phyloP scores from a whole-genome alignment of 805 yeast species.

The Saturnispora halmiae region DNA sequence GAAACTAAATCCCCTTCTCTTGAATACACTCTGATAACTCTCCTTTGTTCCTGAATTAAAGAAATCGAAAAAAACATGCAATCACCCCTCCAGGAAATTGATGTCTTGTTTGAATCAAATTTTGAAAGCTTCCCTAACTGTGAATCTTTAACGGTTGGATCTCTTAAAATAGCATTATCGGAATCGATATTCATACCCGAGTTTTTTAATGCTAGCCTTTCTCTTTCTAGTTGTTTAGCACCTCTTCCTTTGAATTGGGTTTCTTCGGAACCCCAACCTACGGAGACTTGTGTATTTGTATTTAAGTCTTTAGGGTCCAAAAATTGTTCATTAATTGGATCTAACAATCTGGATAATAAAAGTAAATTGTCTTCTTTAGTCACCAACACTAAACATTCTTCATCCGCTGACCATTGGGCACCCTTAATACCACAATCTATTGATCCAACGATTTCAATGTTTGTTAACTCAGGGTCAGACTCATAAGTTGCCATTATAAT shows the following conservation, averaged over 20 bases:
- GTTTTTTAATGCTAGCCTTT: conserved; percentile 42
- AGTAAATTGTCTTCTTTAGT: conserved; percentile 55
- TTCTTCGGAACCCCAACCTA: conserved; percentile 97
- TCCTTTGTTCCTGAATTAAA: conserved; percentile 55
- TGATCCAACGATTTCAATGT: conserved; percentile 72
- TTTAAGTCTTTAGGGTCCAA: conserved; percentile 54
- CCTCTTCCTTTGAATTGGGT: conserved; percentile 96
- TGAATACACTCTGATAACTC: conserved; percentile 75
- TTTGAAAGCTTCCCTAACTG: conserved; percentile 58
- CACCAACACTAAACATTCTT: conserved; percentile 67
- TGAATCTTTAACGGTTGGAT: conserved; percentile 76
- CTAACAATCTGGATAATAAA: conserved; percentile 66
- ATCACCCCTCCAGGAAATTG: conserved; percentile 92
- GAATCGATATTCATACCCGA: conserved; percentile 63
- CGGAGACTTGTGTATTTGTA: conserved; percentile 76
- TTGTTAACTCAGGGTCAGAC: conserved; percentile 44
- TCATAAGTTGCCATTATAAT: conserved; percentile 52
- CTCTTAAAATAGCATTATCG: conserved; percentile 48
- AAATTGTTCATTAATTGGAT: conserved; percentile 60
- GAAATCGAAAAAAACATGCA: conserved; percentile 73
- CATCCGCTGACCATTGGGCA: conserved; percentile 87
- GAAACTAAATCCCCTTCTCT: conserved; percentile 73
- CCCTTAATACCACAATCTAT: conserved; percentile 67
- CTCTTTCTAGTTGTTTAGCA: conserved; percentile 69
- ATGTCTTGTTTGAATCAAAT: conserved; percentile 40